Evolutionary conservation across 164 flowering plant genomes (phyloP), one percentile per base, ranked within the genome.

Genomic region (Aristolochia californica): DNA sequence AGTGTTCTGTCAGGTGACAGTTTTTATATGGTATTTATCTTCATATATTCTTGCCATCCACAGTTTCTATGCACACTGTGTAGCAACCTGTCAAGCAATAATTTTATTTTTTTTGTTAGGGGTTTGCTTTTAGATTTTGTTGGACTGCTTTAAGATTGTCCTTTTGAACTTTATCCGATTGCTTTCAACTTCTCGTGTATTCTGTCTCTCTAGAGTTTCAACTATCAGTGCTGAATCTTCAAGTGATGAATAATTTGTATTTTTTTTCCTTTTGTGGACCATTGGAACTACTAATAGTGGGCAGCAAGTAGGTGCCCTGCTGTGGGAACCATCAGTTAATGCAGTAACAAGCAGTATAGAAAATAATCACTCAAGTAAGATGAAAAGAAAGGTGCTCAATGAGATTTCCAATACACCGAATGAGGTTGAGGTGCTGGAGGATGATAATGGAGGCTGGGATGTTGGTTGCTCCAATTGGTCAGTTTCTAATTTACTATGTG

Each of bases 301-400:
- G 30, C 63, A 76, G 64, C 78, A 84, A 74, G 70, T 72, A 13
- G 91, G 87, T 23, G 78, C 78, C 22, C 61, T 81, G 40, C 43
- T 10, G 17, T 56, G 75, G 77, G 74, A 82, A 60, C 57, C 68
- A 22, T 72, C 80, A 28, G 45, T 43, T 53, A 52, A 34, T 58
- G 61, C 20, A 45, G 52, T 11, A 27, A 17, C 43, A 11, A 16
- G 22, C 43, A 45, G 34, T 60, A 43, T 55, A 44, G 53, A 43
- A 23, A 65, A 58, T 13, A 51, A 45, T 45, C 20, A 21, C 5
- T 60, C 30, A 44, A 24, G 59, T 40, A 54, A 53, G 23, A 67
- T 63, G 64, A 70, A 72, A 18, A 47, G 51, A 21, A 69, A 65
- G 57, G 53, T 50, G 43, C 34, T 70, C 5, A 40, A 43, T 62